Percentiles rank a stretch among this genome's conserved stretches.
Evolutionary conservation across 2,329 filamentous ascomycete species (phyloP).

Genomic region (Sphaerulina musiva): DNA sequence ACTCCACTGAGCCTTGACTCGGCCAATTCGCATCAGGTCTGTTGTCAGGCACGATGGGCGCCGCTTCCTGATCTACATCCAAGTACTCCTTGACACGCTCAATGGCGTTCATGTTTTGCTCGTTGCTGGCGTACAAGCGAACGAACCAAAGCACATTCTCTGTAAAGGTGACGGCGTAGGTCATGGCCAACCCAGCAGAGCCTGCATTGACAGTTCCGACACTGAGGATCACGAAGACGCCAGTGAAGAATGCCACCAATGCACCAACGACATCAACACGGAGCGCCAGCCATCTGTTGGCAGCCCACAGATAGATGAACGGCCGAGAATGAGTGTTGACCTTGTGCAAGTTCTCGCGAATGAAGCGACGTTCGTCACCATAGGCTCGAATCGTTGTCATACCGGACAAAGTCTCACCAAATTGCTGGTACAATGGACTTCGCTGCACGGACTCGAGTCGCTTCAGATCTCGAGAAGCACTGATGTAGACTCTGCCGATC

Average conservation of each 20-base stretch:
- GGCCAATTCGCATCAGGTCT: constrained; percentile 79
- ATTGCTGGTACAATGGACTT: constrained; percentile 94
- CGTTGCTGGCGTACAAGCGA: constrained; percentile 84
- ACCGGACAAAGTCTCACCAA: constrained; percentile 88
- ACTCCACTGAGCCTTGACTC: constrained; percentile 75
- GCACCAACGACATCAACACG: constrained; percentile 86
- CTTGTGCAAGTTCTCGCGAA: constrained; percentile 78
- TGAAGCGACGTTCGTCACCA: constrained; percentile 86
- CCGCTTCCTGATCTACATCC: constrained; percentile 89
- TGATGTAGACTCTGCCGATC: constrained; percentile 81
- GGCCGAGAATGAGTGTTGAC: constrained; percentile 89
- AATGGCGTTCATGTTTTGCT: constrained; percentile 99
- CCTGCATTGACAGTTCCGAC: constrained; percentile 81
- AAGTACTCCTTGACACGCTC: constrained; percentile 97
- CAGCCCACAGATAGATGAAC: constrained; percentile 93
- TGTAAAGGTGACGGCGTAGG: constrained; percentile 92
- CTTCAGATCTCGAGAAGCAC: constrained; percentile 90
- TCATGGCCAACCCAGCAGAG: constrained; percentile 85
- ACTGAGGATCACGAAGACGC: constrained; percentile 79
- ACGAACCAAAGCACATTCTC: constrained; percentile 97
- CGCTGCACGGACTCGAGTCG: constrained; percentile 88
- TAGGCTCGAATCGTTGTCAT: constrained; percentile 97
- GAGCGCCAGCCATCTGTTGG: constrained; percentile 93
- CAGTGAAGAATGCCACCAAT: constrained; percentile 86
- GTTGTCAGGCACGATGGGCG: constrained; percentile 67